A percentile compares a stretch with the other conserved stretches of the same genome.
These are phyloP conservation scores for Cornus suecica DNA, from an alignment of 148 eudicot species.

Conservation along the genomic window DNA sequence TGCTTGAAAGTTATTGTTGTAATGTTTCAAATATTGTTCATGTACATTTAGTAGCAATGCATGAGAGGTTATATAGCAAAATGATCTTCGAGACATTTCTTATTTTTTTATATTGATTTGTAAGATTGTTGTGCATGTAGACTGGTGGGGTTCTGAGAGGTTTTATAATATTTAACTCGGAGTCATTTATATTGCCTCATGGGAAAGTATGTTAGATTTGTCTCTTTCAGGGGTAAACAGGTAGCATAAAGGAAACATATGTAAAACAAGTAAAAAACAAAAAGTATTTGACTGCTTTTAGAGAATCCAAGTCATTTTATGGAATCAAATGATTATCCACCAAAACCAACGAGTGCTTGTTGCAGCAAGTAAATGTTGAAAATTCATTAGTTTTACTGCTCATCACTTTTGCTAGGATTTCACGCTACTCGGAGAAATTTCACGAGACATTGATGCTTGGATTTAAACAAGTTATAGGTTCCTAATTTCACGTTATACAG, in stretches of 20 bases:
- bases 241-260: not conserved
- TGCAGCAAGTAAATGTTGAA: not conserved
- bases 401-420: constrained; percentile 53
- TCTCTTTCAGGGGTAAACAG: too few relatives aligned
- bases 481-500: not conserved
- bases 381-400: too few relatives aligned
- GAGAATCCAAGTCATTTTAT: not conserved
- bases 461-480: constrained; percentile 79
- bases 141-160: not conserved
- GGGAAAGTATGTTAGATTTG: too few relatives aligned
- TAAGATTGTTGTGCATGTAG: not conserved
- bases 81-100: not conserved
- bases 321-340: not conserved
- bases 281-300: not conserved
- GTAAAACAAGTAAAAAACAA: not conserved
- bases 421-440: constrained; percentile 80
- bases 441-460: constrained; percentile 81
- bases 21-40: not conserved
- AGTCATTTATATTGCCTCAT: too few relatives aligned
- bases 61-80: not conserved
- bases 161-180: too few relatives aligned
- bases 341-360: not conserved
- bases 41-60: not conserved
- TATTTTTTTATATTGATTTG: not conserved
- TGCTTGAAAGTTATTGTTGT: too few relatives aligned